Base-by-base conservation (phyloP, 176 grass and related monocot species). In the Eragrostis curvula region DNA sequence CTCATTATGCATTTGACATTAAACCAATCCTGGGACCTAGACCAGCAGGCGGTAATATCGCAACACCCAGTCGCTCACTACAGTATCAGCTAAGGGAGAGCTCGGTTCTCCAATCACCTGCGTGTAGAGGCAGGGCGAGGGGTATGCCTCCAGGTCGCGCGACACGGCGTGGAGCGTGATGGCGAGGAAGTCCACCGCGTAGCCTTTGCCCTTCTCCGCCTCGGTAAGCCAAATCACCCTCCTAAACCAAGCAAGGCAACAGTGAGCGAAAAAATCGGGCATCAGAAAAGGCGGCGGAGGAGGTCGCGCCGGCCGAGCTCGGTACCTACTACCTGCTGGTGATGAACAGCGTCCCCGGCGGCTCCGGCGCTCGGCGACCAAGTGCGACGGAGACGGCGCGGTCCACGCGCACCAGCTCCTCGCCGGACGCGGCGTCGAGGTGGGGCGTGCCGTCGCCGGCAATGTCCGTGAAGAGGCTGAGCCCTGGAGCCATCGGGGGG, bases 161-260 rank as follows among this genome's bases (percentile, higher is more conserved):
- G 96, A 99, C 44, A 99, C 93, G 18, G 96, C 93, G 74, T 99
- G 93, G 23, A 99, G 96, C 44, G 91, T 81, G 83, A 99, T 77
- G 72, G 71, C 88, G 68, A 94, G 75, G 79, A 99, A 99, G 87
- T 90, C 87, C 61, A 94, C 96, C 55, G 82, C 90, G 66, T 89
- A 96, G 43, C 93, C 89, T 68, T 81, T 93, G 59, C 71, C 87
- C 75, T 88, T 90, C 42, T 99, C 96, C 44, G 60, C 73, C 55
- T 87, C 89, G 64, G 93, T 96, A 39, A 96, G 73, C 96, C 96
- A 99, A 88, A 99, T 90, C 80, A 90, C 85, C 77, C 91, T 99
- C 96, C 96, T 99, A 29, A n/a, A 66, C 30, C 9, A 41, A 51
- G 14, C 23, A 47, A 40, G 71, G 25, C 2, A 18, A 12, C 15